phyloP scores from a whole-genome alignment of 2,329 filamentous ascomycete species.

The Xylaria sp. region DNA sequence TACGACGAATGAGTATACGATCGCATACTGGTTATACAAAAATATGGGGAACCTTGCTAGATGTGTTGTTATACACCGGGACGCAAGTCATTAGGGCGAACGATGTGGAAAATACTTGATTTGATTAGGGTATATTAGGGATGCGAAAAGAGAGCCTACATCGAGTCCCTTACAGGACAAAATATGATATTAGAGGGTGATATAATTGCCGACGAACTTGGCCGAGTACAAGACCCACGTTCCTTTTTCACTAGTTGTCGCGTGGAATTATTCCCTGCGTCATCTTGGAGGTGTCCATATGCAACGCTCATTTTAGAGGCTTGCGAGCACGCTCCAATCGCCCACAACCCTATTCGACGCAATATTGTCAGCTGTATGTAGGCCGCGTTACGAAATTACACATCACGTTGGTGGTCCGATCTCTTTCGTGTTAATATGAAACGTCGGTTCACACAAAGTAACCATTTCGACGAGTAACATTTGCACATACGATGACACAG shows the following conservation, averaged over 20 bases:
- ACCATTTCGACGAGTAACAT: neutral
- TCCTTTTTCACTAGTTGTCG: neutral
- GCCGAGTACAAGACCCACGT: neutral
- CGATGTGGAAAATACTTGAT: neutral
- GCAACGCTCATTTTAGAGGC: too few relatives aligned
- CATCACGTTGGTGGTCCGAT: neutral
- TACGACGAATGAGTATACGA: slow-evolving; percentile 6
- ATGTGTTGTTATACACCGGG: slow-evolving; percentile 22
- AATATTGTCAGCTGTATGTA: neutral
- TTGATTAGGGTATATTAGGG: neutral
- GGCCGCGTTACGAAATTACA: neutral
- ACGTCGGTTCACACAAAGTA: neutral
- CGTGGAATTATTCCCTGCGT: too few relatives aligned
- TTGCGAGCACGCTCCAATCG: too few relatives aligned
- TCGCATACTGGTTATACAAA: slow-evolving; percentile 7
- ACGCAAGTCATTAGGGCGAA: slow-evolving; percentile 22
- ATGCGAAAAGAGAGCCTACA: neutral
- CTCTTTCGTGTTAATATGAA: neutral
- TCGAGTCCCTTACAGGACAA: neutral
- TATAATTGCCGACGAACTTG: neutral
- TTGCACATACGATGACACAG: neutral
- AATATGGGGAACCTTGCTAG: slow-evolving; percentile 16
- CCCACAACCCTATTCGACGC: neutral
- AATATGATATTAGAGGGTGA: neutral
- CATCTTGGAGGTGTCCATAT: too few relatives aligned